Evolutionary conservation across 164 flowering plant species (phyloP).

Genomic region (Buxus sempervirens): DNA sequence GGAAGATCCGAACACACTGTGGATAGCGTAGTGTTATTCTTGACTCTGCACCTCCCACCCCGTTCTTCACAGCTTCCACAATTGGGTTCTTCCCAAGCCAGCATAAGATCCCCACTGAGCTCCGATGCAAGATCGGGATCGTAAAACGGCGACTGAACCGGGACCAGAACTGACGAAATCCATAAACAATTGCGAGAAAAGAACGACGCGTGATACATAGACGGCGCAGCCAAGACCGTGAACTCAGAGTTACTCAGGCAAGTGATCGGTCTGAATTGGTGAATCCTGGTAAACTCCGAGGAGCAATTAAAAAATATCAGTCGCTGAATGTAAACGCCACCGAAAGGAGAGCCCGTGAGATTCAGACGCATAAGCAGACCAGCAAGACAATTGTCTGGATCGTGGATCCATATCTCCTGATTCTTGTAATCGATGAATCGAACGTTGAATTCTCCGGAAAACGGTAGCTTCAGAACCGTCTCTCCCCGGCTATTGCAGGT

Average conservation of each 20-base stretch:
- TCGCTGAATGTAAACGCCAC: conserved; percentile 14
- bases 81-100: conserved; percentile 32
- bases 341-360: conserved; percentile 49
- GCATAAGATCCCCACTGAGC: conserved; percentile 17
- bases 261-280: conserved; percentile 15
- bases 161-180: conserved; percentile 27
- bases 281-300: conserved; percentile 2
- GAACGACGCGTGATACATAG: conserved; percentile 3
- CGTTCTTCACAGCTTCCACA: conserved; percentile 33
- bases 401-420: conserved; percentile 40
- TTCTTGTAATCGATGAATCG: conserved; percentile 32
- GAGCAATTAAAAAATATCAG: conserved; percentile 54
- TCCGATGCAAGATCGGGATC: conserved; percentile 12
- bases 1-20: conserved; percentile 23
- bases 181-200: conserved; percentile 22
- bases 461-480: conserved; percentile 32
- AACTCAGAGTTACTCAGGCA: conserved; percentile 46
- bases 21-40: conserved; percentile 2
- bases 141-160: conserved; percentile 23
- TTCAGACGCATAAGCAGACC: conserved; percentile 31
- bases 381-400: conserved; percentile 46
- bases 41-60: conserved; percentile 32
- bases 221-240: conserved; percentile 33
- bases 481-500: conserved; percentile 25
- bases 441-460: conserved; percentile 35